Conservation (phyloP, 345 rosid genomes). For the Rhodomyrtus tomentosa region DNA sequence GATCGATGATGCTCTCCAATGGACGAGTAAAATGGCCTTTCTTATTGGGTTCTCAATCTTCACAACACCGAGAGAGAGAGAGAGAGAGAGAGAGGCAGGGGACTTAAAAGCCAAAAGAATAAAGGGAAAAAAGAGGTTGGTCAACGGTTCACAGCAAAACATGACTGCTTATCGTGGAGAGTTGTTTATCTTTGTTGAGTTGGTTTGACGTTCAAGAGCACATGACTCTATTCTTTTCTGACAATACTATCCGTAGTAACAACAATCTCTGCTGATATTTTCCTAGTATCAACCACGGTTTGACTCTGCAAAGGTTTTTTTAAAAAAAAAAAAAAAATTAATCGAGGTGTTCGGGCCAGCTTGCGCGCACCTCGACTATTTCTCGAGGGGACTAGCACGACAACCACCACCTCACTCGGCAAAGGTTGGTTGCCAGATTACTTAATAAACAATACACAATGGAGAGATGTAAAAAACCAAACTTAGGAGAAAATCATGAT, state of each 20-base stretch:
- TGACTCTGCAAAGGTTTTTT: background rate
- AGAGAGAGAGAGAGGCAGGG: background rate
- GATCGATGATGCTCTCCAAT: background rate
- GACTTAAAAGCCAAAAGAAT: background rate
- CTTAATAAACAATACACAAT: background rate
- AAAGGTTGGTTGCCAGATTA: background rate
- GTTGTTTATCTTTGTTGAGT: background rate
- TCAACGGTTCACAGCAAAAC: background rate
- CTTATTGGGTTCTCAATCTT: background rate
- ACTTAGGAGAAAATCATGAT: background rate
- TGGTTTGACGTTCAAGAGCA: background rate
- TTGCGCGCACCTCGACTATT: too few species aligned
- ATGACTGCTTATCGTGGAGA: background rate
- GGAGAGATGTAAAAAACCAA: background rate
- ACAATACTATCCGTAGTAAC: background rate
- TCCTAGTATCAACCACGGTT: background rate
- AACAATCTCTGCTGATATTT: background rate
- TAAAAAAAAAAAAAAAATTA: too few species aligned
- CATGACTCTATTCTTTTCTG: background rate
- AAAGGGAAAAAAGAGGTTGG: background rate
- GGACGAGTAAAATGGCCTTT: background rate
- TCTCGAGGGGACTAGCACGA: too few species aligned
- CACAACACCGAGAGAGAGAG: background rate
- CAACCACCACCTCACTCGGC: too few species aligned
- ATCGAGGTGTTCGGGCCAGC: too few species aligned